Evolutionary conservation across 495 filamentous ascomycete genomes (phyloP).

Genomic region (Viridothelium virens): DNA sequence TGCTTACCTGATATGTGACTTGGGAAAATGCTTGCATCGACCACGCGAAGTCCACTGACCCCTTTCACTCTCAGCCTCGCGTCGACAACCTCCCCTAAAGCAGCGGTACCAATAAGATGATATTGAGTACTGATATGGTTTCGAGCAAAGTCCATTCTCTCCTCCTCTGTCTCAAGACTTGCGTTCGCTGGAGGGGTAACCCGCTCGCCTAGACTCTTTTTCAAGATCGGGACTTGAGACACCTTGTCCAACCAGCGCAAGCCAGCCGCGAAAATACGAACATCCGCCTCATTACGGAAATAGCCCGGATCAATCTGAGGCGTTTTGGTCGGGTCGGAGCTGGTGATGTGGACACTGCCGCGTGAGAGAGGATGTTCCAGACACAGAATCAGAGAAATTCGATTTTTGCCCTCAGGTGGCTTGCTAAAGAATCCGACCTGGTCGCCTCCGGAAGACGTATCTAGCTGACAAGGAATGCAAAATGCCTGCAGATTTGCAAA

Average conservation of each 20-base stretch:
- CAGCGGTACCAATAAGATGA: conserved; percentile 30
- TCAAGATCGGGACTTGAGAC: conserved; percentile 21
- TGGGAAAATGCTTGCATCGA: conserved; percentile 32
- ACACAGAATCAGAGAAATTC: conserved; percentile 24
- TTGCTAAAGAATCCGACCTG: conserved; percentile 24
- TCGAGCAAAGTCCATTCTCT: conserved; percentile 22
- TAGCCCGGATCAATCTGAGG: conserved; percentile 27
- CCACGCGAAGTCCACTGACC: conserved; percentile 27
- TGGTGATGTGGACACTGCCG: conserved; percentile 27
- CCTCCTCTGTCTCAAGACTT: conserved; percentile 24
- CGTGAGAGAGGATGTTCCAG: conserved; percentile 27
- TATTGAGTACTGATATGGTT: conserved; percentile 26
- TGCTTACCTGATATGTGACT: conserved; percentile 10
- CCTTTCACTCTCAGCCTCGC: conserved; percentile 29
- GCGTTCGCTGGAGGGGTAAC: conserved; percentile 19
- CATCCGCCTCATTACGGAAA: conserved; percentile 24
- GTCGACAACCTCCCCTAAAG: conserved; percentile 36
- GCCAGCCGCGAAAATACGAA: conserved; percentile 23
- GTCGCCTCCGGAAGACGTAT: conserved; percentile 21
- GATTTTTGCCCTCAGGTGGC: conserved; percentile 25
- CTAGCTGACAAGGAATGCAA: conserved; percentile 27
- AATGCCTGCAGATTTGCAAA: conserved; percentile 30
- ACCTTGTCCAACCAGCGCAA: conserved; percentile 28
- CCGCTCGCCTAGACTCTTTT: conserved; percentile 23
- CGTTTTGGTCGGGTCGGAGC: conserved; percentile 19